These are phyloP conservation scores for Sherardia arvensis DNA, from an alignment of 257 asterid genomes.

Conservation along the genomic window DNA sequence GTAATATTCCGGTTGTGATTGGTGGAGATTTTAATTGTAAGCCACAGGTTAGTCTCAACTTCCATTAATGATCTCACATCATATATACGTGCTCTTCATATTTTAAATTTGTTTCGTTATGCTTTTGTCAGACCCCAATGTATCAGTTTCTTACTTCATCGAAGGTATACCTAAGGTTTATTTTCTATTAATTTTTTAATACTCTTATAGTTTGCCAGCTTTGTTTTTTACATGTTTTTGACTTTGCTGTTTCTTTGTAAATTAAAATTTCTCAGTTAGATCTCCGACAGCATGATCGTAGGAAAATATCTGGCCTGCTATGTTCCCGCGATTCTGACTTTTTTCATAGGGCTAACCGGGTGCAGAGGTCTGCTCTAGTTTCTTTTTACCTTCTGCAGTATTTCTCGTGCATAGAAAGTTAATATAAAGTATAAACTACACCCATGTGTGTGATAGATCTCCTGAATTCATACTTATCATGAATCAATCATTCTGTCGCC, in stretches of 20 bases:
- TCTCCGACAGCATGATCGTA: conserved; percentile 55
- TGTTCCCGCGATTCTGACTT: conserved; percentile 17
- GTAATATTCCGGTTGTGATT: conserved; percentile 62
- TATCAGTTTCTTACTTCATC: conserved; percentile 68
- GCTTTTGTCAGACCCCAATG: conserved; percentile 63
- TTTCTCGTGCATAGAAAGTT: neutral
- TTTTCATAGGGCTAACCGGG: conserved; percentile 16
- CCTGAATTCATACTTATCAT: neutral
- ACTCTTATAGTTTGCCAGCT: neutral
- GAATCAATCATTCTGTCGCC: neutral
- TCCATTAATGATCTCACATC: neutral
- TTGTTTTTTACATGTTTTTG: neutral
- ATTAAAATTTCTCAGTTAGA: conserved; percentile 39
- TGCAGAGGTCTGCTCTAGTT: conserved; percentile 27
- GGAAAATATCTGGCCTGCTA: conserved; percentile 62
- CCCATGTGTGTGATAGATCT: neutral
- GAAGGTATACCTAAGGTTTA: conserved; percentile 35
- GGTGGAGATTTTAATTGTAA: conserved; percentile 72
- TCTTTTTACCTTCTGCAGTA: neutral
- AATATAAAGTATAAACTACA: neutral
- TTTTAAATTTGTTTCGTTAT: conserved; percentile 16
- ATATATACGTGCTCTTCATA: neutral
- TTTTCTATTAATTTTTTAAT: conserved; percentile 5
- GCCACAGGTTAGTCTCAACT: conserved; percentile 45
- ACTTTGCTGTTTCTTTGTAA: conserved; percentile 6